Evolutionary conservation across 2,329 filamentous ascomycete genomes (phyloP), one percentile per base, ranked within the genome.

Genomic region (Exophiala bonariae): DNA sequence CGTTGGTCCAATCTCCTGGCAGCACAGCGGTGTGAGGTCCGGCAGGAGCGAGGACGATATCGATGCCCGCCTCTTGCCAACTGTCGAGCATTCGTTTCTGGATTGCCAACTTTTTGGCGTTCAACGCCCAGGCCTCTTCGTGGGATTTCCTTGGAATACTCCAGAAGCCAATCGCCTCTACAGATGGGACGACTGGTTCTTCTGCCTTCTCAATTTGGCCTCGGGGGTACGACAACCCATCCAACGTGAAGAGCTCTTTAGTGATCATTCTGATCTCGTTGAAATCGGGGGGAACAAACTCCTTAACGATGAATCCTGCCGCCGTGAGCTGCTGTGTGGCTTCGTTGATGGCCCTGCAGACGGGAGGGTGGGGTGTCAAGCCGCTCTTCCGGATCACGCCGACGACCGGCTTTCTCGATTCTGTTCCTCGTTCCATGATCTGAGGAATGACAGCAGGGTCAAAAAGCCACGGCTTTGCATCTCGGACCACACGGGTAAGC

Each of bases 311-410:
- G 36, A 63, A 62, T 7, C 63, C 63, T 19, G 59, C 60, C 1
- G 55, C 60, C 14, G 39, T 37, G 16, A 85, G 66, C 36, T 65
- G 55, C 9, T 67, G 62, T 0, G 69, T 71, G 0, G 78, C 66
- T 6, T 69, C 62, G 2, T 66, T 63, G 5, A 87, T 62, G 2
- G 80, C 54, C 7, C 64, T 66, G 0, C 71, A 65, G 2, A 87
- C 73, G 0, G 84, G 85, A 2, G 85, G 83, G 43, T 86, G 85
- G 0, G 85, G 84, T 42, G 60, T 60, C 30, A 61, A 65, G 34
- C 55, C 66, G 59, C 61, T 67, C 20, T 42, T 78, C 10, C 39
- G 71, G 3, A 86, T 82, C 40, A 82, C 71, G 9, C 76, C 79
- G 19, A 87, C 75, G 3, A 71, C 83, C 41, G 87, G 69, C 34